Base-by-base conservation (phyloP, 148 eudicot genomes). In the Tetragonia tetragonoides region DNA sequence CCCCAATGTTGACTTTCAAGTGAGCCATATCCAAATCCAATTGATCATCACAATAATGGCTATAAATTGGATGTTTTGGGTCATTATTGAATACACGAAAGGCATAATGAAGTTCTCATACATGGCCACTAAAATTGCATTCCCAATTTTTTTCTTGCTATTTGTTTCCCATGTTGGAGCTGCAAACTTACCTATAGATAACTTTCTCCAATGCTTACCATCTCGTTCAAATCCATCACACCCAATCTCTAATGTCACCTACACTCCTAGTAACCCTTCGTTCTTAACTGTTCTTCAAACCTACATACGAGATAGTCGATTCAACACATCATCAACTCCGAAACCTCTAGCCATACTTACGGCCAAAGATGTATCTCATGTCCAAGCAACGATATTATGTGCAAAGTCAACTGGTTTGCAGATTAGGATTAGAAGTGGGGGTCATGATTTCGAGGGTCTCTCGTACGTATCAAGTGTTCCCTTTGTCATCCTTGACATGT, bases 371-470 rank as follows among this genome's bases (percentile, higher is more conserved):
- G 81, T 77, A 7, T 70, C 84, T 10, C 87, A 84, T 18, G 77
- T 81, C 59, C 87, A 81, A 75, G 79, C 82, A 17, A 81, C 87
- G 38, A 54, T 84, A 11, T 24, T 71, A n/a, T 84, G 87, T 16
- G 84, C 87, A 6, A 75, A 75, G 24, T 5, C 73, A 3, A 74
- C 23, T 49, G 71, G 79, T 6, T 23, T 84, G 11, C 68, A 81
- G 23, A 23, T 84, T 16, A 73, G 86, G 49, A 78, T 84, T 18
- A 63, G 84, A 53, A 84, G 86, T 40, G 86, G 86, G 3, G 86
- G 86, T 2, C 86, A 84, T 42, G 86, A 84, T 61, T 84, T 73
- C 16, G 86, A 84, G 68, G 86, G 86, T 14, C 38, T 84, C 41
- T 84, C 86, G 0, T 84, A 84, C 40, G 74, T 84, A 3, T 64